These are phyloP conservation scores for Afroboletus lepidellus DNA, from an alignment of 1,284 basidiomycete species.

Conservation along the genomic window DNA sequence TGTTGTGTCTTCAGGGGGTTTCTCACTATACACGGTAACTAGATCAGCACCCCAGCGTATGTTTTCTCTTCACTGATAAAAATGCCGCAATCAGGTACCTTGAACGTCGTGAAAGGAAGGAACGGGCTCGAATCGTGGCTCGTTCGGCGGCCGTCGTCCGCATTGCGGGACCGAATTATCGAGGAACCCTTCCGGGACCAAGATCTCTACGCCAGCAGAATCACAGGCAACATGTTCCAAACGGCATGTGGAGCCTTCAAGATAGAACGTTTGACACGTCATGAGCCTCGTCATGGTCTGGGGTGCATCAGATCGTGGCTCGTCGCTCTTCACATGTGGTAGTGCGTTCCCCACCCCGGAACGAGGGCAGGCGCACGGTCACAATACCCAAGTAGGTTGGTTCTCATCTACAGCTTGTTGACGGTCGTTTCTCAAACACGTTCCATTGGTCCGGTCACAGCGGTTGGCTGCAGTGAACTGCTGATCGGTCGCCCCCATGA, in stretches of 20 bases:
- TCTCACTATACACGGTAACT: neutral
- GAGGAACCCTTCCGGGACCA: neutral
- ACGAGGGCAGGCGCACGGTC: slow-evolving; percentile 28
- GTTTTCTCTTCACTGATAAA: slow-evolving; percentile 1
- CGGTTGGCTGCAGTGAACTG: slow-evolving; percentile 42
- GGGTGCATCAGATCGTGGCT: neutral
- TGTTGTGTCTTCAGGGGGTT: neutral
- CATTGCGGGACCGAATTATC: slow-evolving; percentile 8
- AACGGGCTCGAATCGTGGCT: neutral
- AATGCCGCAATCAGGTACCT: neutral
- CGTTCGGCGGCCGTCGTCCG: slow-evolving; percentile 1
- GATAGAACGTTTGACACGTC: neutral
- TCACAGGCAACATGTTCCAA: neutral
- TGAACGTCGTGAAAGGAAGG: neutral
- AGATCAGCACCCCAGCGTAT: neutral
- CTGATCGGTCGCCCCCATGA: slow-evolving; percentile 10
- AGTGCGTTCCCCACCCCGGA: slow-evolving; percentile 5
- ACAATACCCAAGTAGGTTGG: slow-evolving; percentile 42
- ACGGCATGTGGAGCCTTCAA: neutral
- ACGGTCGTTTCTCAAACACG: neutral
- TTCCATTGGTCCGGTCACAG: neutral
- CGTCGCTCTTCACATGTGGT: neutral
- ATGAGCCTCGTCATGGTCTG: slow-evolving; percentile 2
- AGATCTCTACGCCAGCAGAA: neutral
- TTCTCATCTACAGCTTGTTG: slow-evolving; percentile 1